These are phyloP conservation scores for Penicillium thymicola DNA, from an alignment of 2,329 filamentous ascomycete species.

Conservation along the genomic window DNA sequence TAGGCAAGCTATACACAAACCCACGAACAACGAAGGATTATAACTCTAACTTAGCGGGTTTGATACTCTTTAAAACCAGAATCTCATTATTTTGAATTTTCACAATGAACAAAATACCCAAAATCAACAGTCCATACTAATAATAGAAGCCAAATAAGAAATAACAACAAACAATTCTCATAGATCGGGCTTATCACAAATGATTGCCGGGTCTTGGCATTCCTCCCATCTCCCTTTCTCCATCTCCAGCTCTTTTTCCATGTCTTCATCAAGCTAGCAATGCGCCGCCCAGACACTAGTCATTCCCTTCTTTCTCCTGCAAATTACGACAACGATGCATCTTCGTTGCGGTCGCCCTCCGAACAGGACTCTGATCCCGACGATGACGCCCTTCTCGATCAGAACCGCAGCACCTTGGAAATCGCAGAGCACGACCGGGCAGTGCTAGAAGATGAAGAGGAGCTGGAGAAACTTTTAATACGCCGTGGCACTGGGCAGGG, in stretches of 20 bases:
- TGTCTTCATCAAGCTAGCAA: constrained; percentile 27
- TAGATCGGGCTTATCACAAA: constrained; percentile 9
- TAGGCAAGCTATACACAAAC: background rate
- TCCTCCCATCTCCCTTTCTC: constrained; percentile 9
- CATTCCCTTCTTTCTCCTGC: constrained; percentile 59
- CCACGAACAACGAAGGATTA: background rate
- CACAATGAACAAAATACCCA: background rate
- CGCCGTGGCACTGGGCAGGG: constrained; percentile 37
- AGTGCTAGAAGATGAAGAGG: constrained; percentile 72
- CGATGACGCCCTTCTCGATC: constrained; percentile 65
- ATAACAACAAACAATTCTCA: background rate
- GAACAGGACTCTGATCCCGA: constrained; percentile 75
- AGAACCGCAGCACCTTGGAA: constrained; percentile 66
- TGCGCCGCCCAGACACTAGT: constrained; percentile 19
- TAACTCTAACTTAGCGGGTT: too few relatives aligned
- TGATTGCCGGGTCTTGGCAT: constrained; percentile 1
- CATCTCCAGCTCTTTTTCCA: constrained; percentile 14
- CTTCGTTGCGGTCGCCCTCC: constrained; percentile 58
- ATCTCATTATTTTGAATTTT: background rate
- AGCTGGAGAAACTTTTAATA: constrained; percentile 49
- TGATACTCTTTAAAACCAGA: too few relatives aligned
- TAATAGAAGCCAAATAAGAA: too few relatives aligned
- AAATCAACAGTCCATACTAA: background rate
- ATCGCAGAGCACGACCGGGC: constrained; percentile 66
- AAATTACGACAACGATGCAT: constrained; percentile 66